A percentile compares a stretch with the other conserved stretches of the same genome.
Conservation (phyloP, 495 filamentous ascomycete species). For the Oleoguttula mirabilis region DNA sequence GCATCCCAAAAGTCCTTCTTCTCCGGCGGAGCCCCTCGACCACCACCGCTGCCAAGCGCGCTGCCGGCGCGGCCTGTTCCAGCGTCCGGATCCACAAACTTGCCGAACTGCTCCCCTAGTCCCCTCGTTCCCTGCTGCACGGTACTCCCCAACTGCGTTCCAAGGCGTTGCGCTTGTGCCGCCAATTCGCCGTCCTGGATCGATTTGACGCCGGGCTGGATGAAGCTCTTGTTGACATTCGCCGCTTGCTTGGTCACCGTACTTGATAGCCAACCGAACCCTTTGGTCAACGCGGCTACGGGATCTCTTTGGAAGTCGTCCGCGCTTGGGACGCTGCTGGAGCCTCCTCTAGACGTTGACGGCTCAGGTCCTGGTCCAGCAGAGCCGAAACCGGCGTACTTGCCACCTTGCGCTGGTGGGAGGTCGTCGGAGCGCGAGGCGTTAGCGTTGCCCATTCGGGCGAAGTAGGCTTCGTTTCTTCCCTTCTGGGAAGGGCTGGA, state of each 20-base stretch:
- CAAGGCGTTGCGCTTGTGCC: slow-evolving; percentile 63
- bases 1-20: slow-evolving; percentile 59
- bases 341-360: slow-evolving; percentile 21
- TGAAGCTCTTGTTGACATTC: slow-evolving; percentile 74
- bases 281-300: slow-evolving; percentile 74
- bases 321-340: slow-evolving; percentile 45
- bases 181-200: slow-evolving; percentile 60
- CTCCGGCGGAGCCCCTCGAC: slow-evolving; percentile 32
- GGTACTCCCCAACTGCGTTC: slow-evolving; percentile 50
- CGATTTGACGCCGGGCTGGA: slow-evolving; percentile 82
- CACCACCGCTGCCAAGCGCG: neutral
- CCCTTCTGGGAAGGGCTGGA: slow-evolving; percentile 38
- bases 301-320: slow-evolving; percentile 88
- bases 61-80: neutral
- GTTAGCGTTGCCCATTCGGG: slow-evolving; percentile 68
- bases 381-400: slow-evolving; percentile 82
- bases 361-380: slow-evolving; percentile 45
- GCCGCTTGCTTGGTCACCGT: slow-evolving; percentile 81
- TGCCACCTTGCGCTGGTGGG: slow-evolving; percentile 80
- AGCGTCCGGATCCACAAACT: slow-evolving; percentile 61
- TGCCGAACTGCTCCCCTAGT: slow-evolving; percentile 63
- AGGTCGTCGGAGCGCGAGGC: slow-evolving; percentile 58
- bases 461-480: slow-evolving; percentile 82
- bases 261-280: slow-evolving; percentile 84
- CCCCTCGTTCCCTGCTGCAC: slow-evolving; percentile 54